Conservation (phyloP, 78 protist species). For the Dictyostelium brefeldianum region DNA sequence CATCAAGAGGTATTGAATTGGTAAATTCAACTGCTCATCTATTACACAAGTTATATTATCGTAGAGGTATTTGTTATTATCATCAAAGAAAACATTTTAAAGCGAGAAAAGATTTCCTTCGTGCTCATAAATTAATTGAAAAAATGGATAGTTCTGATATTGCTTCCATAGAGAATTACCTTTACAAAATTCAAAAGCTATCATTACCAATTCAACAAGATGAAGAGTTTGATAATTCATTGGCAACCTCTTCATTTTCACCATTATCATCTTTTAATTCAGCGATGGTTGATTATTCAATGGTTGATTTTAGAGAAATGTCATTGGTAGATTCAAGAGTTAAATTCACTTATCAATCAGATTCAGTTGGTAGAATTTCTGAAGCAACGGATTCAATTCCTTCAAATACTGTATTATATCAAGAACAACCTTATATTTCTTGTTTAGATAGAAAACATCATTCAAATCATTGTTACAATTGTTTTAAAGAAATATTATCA, state of each 20-base stretch:
- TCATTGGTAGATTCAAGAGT: slow-evolving; percentile 49
- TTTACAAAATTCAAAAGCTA: slow-evolving; percentile 38
- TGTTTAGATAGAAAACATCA: slow-evolving; percentile 30
- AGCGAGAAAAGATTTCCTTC: slow-evolving; percentile 53
- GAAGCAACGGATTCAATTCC: slow-evolving; percentile 16
- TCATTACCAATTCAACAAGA: neutral
- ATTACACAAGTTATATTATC: slow-evolving; percentile 56
- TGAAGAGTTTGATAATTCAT: neutral
- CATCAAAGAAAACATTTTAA: neutral
- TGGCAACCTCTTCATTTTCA: neutral
- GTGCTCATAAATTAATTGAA: slow-evolving; percentile 36
- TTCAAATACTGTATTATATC: slow-evolving; percentile 18
- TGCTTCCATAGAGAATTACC: slow-evolving; percentile 55
- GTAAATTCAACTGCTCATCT: neutral
- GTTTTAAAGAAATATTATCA: slow-evolving; percentile 64
- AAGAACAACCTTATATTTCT: slow-evolving; percentile 46
- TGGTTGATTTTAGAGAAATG: no score
- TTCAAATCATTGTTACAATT: slow-evolving; percentile 51
- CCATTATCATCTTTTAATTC: neutral
- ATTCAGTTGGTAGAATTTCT: slow-evolving; percentile 27
- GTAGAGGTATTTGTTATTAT: slow-evolving; percentile 72
- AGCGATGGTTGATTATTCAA: neutral
- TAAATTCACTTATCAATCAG: slow-evolving; percentile 35
- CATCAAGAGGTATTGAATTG: slow-evolving; percentile 56
- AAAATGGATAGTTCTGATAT: slow-evolving; percentile 45